A percentile compares a stretch with the other conserved stretches of the same genome.
phyloP scores from a whole-genome alignment of 2,329 filamentous ascomycete genomes.

The Akanthomyces lecanii region DNA sequence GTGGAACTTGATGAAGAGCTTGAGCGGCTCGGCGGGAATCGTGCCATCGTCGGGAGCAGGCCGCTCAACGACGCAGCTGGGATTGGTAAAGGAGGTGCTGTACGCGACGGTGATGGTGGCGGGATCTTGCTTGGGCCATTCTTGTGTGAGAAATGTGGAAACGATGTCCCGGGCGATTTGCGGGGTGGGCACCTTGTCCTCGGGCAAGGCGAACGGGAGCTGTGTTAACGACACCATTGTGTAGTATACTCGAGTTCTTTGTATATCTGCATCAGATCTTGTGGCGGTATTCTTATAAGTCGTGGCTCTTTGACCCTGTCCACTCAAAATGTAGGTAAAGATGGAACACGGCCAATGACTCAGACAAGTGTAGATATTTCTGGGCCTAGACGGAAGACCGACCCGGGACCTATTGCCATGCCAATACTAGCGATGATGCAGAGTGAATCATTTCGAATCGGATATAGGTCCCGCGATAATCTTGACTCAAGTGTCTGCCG shows the following conservation, averaged over 20 bases:
- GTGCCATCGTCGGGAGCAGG: neutral
- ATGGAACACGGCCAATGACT: neutral
- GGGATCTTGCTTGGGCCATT: conserved; percentile 18
- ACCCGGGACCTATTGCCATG: neutral
- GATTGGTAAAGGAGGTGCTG: conserved; percentile 17
- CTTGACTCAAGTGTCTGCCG: too few relatives aligned
- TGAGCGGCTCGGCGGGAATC: conserved; percentile 14
- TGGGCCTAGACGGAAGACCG: neutral
- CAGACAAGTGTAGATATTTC: neutral
- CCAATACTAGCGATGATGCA: too few relatives aligned
- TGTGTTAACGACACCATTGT: conserved; percentile 1
- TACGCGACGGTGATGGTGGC: conserved; percentile 15
- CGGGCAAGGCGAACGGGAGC: conserved; percentile 15
- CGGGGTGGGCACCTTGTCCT: conserved; percentile 17
- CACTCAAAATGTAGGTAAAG: neutral
- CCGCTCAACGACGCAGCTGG: conserved; percentile 17
- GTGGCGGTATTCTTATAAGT: too few relatives aligned
- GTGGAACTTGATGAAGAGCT: conserved; percentile 22
- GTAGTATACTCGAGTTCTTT: neutral
- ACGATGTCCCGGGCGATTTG: conserved; percentile 16
- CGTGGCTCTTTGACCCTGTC: neutral
- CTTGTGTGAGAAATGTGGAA: conserved; percentile 18
- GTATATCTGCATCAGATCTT: too few relatives aligned
- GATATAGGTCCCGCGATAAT: neutral
- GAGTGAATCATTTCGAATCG: neutral